Percentiles rank a stretch among this genome's conserved stretches.
These are phyloP conservation scores for Colletotrichum theobromicola DNA, from an alignment of 2,329 filamentous ascomycete genomes.

Conservation along the genomic window DNA sequence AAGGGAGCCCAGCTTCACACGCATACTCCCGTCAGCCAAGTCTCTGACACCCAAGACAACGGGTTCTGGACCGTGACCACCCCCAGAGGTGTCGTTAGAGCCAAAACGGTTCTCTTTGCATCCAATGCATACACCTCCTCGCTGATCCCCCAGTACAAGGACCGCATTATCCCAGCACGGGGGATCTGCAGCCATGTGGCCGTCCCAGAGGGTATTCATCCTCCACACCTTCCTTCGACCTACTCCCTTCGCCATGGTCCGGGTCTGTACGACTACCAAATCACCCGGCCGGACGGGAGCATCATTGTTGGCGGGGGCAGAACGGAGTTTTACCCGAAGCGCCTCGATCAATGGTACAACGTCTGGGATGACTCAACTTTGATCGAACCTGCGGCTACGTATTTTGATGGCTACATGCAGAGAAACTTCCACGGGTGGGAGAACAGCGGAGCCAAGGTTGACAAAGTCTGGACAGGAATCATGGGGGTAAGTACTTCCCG, in stretches of 20 bases:
- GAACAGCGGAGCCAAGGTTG: constrained; percentile 37
- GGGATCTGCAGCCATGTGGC: constrained; percentile 44
- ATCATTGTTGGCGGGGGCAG: constrained; percentile 46
- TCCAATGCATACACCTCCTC: constrained; percentile 72
- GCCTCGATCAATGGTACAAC: constrained; percentile 42
- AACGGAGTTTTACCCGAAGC: constrained; percentile 12
- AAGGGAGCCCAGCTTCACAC: constrained; percentile 21
- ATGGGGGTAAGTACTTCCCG: constrained; percentile 32
- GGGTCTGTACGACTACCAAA: constrained; percentile 40
- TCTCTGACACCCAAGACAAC: constrained; percentile 21
- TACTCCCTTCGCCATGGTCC: constrained; percentile 29
- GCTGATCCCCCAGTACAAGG: constrained; percentile 62
- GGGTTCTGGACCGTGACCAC: constrained; percentile 42
- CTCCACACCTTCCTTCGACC: constrained; percentile 25
- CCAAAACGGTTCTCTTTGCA: constrained; percentile 64
- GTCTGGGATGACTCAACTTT: constrained; percentile 45
- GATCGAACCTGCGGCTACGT: constrained; percentile 40
- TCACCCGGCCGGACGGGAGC: constrained; percentile 48
- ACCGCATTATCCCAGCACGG: constrained; percentile 67
- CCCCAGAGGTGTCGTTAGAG: constrained; percentile 55
- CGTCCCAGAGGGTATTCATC: constrained; percentile 22
- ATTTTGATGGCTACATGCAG: constrained; percentile 54
- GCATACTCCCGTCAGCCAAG: constrained; percentile 20
- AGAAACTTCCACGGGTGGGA: constrained; percentile 50
- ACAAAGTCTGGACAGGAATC: constrained; percentile 42